Percentiles rank a stretch among this genome's conserved stretches.
These are phyloP conservation scores for Austroboletus novae-zelandiae DNA, from an alignment of 1,284 basidiomycete genomes.

Conservation along the genomic window DNA sequence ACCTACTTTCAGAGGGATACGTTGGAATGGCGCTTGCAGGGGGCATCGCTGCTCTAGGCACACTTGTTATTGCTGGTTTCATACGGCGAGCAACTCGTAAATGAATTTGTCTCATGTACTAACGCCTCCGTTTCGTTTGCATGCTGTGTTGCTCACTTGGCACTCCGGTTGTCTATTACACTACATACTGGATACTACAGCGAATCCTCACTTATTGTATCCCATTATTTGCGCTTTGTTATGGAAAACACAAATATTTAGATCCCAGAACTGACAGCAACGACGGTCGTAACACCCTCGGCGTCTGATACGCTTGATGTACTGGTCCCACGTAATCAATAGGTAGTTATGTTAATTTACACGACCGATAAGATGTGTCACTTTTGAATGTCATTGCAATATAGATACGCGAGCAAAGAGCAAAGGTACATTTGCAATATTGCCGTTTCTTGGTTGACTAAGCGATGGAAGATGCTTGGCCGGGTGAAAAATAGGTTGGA, in stretches of 20 bases:
- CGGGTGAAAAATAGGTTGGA: slow-evolving; percentile 2
- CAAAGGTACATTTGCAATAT: slow-evolving; percentile 25
- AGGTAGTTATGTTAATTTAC: slow-evolving; percentile 35
- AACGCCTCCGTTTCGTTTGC: slow-evolving; percentile 10
- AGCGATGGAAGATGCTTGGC: slow-evolving; percentile 12
- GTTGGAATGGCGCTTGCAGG: slow-evolving; percentile 94
- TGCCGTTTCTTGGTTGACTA: slow-evolving; percentile 16
- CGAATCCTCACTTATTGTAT: slow-evolving; percentile 31
- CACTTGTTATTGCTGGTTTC: slow-evolving; percentile 78
- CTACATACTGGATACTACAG: slow-evolving; percentile 7
- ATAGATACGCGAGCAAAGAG: slow-evolving; percentile 33
- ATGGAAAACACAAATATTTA: slow-evolving; percentile 12
- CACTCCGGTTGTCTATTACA: slow-evolving; percentile 5
- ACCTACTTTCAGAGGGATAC: slow-evolving; percentile 68
- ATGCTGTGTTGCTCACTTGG: slow-evolving; percentile 8
- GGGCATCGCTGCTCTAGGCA: slow-evolving; percentile 84
- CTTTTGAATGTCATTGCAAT: slow-evolving; percentile 24
- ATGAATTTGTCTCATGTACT: slow-evolving; percentile 37
- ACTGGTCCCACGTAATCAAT: slow-evolving; percentile 3
- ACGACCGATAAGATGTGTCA: slow-evolving; percentile 16
- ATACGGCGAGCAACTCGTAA: slow-evolving; percentile 82
- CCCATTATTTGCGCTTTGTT: slow-evolving; percentile 14
- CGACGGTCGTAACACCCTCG: neutral
- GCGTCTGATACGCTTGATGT: slow-evolving; percentile 1
- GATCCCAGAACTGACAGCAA: slow-evolving; percentile 11